phyloP scores from a whole-genome alignment of 352 stramenopile species.

The Globisporangium irregulare region DNA sequence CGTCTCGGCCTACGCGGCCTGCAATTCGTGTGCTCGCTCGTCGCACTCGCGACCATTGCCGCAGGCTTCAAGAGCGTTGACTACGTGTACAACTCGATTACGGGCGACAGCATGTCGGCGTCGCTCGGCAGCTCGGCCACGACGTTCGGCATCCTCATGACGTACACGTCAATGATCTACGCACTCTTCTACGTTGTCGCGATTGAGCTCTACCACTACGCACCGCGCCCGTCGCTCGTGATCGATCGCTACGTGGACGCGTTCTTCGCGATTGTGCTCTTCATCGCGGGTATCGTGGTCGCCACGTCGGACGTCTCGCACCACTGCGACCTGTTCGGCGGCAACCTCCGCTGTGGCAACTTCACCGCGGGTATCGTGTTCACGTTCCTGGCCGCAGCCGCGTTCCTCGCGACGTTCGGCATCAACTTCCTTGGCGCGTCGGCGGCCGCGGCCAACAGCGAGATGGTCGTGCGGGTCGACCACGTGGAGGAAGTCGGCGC shows the following conservation, averaged over 20 bases:
- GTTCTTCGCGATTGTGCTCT: slow-evolving; percentile 34
- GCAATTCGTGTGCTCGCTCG: slow-evolving; percentile 58
- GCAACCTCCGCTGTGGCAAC: slow-evolving; percentile 40
- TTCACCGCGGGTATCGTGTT: slow-evolving; percentile 46
- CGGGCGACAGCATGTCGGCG: slow-evolving; percentile 9
- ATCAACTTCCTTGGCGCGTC: slow-evolving; percentile 33
- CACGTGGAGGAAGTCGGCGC: neutral
- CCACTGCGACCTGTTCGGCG: slow-evolving; percentile 35
- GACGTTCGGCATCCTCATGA: slow-evolving; percentile 59
- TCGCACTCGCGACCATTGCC: slow-evolving; percentile 46
- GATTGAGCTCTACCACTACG: slow-evolving; percentile 48
- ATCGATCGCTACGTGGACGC: slow-evolving; percentile 36
- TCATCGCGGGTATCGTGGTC: slow-evolving; percentile 53
- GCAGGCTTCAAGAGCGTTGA: slow-evolving; percentile 27
- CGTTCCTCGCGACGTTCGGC: slow-evolving; percentile 32
- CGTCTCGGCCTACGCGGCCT: slow-evolving; percentile 34
- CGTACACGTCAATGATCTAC: slow-evolving; percentile 65
- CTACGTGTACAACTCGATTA: neutral
- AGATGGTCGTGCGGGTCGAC: slow-evolving; percentile 1
- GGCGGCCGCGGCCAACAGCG: neutral
- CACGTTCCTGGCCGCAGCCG: slow-evolving; percentile 41
- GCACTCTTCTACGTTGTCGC: slow-evolving; percentile 41
- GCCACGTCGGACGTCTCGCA: slow-evolving; percentile 42
- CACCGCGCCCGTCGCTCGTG: slow-evolving; percentile 21
- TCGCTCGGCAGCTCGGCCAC: slow-evolving; percentile 28